Percentiles rank a stretch among this genome's conserved stretches.
Conservation (phyloP, 2,329 filamentous ascomycete species). For the Exserohilum turcica region DNA sequence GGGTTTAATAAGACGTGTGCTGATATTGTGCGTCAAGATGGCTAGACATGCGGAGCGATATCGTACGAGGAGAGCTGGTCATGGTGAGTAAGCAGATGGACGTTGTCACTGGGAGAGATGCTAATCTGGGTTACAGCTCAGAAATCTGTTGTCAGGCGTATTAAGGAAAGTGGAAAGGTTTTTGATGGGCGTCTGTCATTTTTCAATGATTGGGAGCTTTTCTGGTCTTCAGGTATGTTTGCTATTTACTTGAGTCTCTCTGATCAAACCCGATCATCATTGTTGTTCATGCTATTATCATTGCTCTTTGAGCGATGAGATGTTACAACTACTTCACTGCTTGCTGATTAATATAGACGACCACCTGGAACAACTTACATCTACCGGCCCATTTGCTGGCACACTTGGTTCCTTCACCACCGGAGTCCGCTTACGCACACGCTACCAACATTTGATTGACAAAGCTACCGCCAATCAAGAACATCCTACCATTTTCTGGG, state of each 20-base stretch:
- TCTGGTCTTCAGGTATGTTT: conserved; percentile 51
- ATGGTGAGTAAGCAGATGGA: conserved; percentile 48
- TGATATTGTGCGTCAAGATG: conserved; percentile 49
- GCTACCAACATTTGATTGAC: conserved; percentile 56
- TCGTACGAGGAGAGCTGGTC: conserved; percentile 58
- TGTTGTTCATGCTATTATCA: too few relatives aligned
- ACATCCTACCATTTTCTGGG: conserved; percentile 53
- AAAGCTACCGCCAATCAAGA: conserved; percentile 18
- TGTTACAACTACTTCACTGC: too few relatives aligned
- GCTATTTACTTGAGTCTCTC: too few relatives aligned
- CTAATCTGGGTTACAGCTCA: conserved; percentile 48
- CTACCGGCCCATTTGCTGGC: conserved; percentile 62
- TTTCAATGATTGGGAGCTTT: conserved; percentile 61
- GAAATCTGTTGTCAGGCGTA: conserved; percentile 54
- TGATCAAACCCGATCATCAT: too few relatives aligned
- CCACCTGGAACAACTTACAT: conserved; percentile 60
- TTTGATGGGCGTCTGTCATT: conserved; percentile 60
- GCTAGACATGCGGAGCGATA: conserved; percentile 64
- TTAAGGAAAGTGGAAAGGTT: conserved; percentile 49
- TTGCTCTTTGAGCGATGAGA: too few relatives aligned
- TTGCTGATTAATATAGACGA: conserved; percentile 30
- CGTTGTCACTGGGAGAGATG: not conserved
- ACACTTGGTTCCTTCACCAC: conserved; percentile 60
- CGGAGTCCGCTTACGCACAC: conserved; percentile 59
- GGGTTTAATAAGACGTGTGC: not conserved